These are phyloP conservation scores for Backusella psychrophila DNA, from an alignment of 192 early-diverging fungal species.

Conservation along the genomic window DNA sequence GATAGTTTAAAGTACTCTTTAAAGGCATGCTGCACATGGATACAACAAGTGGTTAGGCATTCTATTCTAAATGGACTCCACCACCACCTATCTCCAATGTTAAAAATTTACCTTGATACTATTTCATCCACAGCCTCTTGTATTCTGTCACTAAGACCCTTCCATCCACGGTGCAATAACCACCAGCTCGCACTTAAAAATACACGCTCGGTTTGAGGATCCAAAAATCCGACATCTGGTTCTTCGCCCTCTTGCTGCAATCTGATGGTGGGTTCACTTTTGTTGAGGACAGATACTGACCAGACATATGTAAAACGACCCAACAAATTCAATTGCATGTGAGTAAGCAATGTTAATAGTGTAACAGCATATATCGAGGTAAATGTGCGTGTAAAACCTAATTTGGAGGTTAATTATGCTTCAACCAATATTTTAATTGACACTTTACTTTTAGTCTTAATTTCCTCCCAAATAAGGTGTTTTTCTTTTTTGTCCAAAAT, in stretches of 20 bases:
- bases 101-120: slow-evolving; percentile 49
- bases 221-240: slow-evolving; percentile 37
- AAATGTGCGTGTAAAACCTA: slow-evolving; percentile 84
- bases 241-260: slow-evolving; percentile 33
- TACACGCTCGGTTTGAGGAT: slow-evolving; percentile 66
- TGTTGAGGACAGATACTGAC: slow-evolving; percentile 59
- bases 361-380: slow-evolving; percentile 83
- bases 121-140: slow-evolving; percentile 62
- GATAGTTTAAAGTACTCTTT: slow-evolving; percentile 60
- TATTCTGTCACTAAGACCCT: slow-evolving; percentile 63
- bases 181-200: slow-evolving; percentile 93
- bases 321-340: slow-evolving; percentile 86
- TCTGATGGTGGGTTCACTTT: slow-evolving; percentile 45
- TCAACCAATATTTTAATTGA: background rate
- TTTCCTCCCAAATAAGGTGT: slow-evolving; percentile 82
- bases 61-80: background rate
- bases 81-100: slow-evolving; percentile 10
- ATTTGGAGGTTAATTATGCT: background rate
- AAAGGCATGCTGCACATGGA: slow-evolving; percentile 48
- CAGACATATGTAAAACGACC: slow-evolving; percentile 88
- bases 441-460: slow-evolving; percentile 77
- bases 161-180: slow-evolving; percentile 88
- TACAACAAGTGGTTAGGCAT: background rate
- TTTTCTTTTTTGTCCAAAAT: slow-evolving; percentile 51
- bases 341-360: slow-evolving; percentile 82